Evolutionary conservation across 1,284 basidiomycete genomes (phyloP).

Genomic region (Tilletiopsis washingtonensis): DNA sequence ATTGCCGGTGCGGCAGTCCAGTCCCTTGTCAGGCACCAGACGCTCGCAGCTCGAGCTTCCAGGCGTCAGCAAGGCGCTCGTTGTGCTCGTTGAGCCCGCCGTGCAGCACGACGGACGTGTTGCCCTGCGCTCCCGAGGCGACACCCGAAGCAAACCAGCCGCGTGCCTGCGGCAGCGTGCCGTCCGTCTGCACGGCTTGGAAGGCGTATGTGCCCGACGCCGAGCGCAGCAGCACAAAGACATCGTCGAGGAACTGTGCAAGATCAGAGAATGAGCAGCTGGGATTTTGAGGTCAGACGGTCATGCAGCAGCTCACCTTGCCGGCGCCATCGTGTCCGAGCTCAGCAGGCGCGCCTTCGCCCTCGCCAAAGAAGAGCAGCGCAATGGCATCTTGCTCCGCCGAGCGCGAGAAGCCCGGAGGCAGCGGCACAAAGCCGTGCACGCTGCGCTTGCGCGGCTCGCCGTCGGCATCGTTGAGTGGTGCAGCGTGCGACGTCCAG

Average conservation of each 20-base stretch:
- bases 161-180: constrained; percentile 12
- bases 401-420: constrained; percentile 1
- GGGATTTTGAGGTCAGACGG: background rate
- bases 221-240: constrained; percentile 4
- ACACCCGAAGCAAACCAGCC: constrained; percentile 46
- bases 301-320: constrained; percentile 21
- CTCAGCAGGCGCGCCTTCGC: constrained; percentile 39
- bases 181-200: background rate
- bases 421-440: constrained; percentile 14
- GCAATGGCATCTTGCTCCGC: constrained; percentile 45
- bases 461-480: constrained; percentile 1
- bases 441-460: constrained; percentile 11
- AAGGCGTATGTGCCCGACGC: background rate
- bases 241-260: constrained; percentile 13
- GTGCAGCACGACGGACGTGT: constrained; percentile 38
- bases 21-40: too few species aligned
- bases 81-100: constrained; percentile 46
- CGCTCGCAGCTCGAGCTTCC: too few species aligned
- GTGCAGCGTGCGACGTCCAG: constrained; percentile 7
- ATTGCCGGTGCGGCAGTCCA: too few species aligned
- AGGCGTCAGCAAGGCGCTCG: constrained; percentile 41
- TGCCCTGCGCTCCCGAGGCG: too few species aligned
- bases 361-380: constrained; percentile 46
- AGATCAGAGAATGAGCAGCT: too few species aligned
- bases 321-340: constrained; percentile 47